These are phyloP conservation scores for Arachnomyces sp. DNA, from an alignment of 2,329 filamentous ascomycete genomes.

Conservation along the genomic window DNA sequence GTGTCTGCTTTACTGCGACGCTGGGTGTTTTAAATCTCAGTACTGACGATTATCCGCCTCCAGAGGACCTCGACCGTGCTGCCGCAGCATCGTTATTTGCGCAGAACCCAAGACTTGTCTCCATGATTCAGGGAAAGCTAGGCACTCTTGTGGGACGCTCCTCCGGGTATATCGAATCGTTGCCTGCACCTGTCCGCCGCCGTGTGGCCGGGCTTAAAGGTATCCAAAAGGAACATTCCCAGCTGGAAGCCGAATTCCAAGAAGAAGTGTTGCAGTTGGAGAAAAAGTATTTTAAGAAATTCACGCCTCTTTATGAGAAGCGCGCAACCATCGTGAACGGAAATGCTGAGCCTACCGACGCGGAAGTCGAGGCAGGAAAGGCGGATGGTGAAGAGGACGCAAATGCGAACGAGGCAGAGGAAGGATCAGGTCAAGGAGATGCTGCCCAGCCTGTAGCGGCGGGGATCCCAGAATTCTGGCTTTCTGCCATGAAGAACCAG, in stretches of 20 bases:
- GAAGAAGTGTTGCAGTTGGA: constrained; percentile 96
- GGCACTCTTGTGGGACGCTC: constrained; percentile 87
- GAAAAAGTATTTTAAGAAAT: constrained; percentile 99
- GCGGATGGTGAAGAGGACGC: constrained; percentile 64
- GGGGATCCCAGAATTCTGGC: constrained; percentile 98
- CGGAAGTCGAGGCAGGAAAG: constrained; percentile 80
- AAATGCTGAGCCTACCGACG: constrained; percentile 70
- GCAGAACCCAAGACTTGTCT: constrained; percentile 86
- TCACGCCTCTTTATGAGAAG: constrained; percentile 93
- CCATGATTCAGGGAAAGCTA: constrained; percentile 96
- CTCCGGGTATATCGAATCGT: constrained; percentile 95
- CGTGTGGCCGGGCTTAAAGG: constrained; percentile 94
- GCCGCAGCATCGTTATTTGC: constrained; percentile 88
- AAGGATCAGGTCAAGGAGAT: constrained; percentile 41
- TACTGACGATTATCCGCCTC: constrained; percentile 5
- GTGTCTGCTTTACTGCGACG: background rate
- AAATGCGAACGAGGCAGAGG: constrained; percentile 51
- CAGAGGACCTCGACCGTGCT: constrained; percentile 84
- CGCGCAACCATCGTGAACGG: constrained; percentile 91
- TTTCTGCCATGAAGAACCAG: constrained; percentile 99
- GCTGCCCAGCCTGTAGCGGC: constrained; percentile 44
- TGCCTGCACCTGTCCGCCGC: constrained; percentile 79
- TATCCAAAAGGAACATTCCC: constrained; percentile 96
- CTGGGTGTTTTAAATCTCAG: too few species aligned
- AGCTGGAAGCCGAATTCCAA: constrained; percentile 96